Evolutionary conservation across 2,329 filamentous ascomycete genomes (phyloP).

Genomic region (Ceratocystis colombiana): DNA sequence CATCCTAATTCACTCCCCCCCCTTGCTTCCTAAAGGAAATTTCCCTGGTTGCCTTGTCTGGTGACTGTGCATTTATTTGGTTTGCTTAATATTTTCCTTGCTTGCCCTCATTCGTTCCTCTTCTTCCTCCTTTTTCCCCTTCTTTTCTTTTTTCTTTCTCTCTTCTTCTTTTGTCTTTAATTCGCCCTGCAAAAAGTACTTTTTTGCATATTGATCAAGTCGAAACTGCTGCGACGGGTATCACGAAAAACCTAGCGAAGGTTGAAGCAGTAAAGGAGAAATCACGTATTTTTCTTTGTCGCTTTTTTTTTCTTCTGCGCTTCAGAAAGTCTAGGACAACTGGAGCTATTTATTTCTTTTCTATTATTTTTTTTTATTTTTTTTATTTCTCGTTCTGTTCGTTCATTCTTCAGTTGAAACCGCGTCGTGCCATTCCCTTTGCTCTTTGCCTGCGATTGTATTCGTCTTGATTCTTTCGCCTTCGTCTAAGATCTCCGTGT

Average conservation of each 20-base stretch:
- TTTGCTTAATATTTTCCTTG: constrained; percentile 24
- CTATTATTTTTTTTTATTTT: constrained; percentile 21
- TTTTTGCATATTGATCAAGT: not conserved
- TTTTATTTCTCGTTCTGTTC: constrained; percentile 23
- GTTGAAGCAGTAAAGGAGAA: not conserved
- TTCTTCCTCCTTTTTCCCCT: constrained; percentile 21
- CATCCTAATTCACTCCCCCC: constrained; percentile 14
- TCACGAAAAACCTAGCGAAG: not conserved
- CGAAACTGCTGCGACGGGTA: not conserved
- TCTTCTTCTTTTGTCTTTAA: constrained; percentile 24
- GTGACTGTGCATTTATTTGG: constrained; percentile 19
- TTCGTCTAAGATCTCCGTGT: not conserved
- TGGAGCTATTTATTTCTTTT: not conserved
- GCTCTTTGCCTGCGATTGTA: not conserved
- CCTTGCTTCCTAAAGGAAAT: constrained; percentile 16
- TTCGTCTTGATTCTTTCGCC: constrained; percentile 10
- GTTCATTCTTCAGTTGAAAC: constrained; percentile 2
- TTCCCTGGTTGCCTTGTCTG: constrained; percentile 7
- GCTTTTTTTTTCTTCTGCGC: not conserved
- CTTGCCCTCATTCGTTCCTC: constrained; percentile 26
- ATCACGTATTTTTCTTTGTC: not conserved
- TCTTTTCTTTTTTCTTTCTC: constrained; percentile 23
- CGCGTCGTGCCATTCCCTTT: not conserved
- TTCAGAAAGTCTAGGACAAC: not conserved
- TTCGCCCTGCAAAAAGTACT: not conserved